Conservation (phyloP, 192 early-diverging fungal genomes). For the Backusella morwellensis region DNA sequence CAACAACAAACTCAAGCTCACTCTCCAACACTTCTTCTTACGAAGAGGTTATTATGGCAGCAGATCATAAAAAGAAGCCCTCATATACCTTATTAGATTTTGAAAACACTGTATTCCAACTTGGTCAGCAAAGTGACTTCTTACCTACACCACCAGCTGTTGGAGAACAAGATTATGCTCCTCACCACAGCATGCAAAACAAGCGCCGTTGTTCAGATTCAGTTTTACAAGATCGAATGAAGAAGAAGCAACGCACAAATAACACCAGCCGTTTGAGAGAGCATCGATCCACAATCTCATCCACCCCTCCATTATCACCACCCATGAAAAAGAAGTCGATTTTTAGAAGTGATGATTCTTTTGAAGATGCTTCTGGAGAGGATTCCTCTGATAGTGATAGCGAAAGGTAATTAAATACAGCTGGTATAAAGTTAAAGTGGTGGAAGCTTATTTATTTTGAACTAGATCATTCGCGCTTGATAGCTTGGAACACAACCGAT, state of each 20-base stretch:
- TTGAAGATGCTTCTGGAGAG: slow-evolving; percentile 23
- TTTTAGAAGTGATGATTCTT: slow-evolving; percentile 3
- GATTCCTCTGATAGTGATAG: slow-evolving; percentile 21
- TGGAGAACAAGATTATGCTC: not conserved
- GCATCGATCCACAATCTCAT: not conserved
- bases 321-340: not conserved
- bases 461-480: slow-evolving; percentile 6
- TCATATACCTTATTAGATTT: not conserved
- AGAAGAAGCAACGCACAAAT: slow-evolving; percentile 4
- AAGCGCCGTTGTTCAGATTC: slow-evolving; percentile 12
- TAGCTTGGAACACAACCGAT: slow-evolving; percentile 3
- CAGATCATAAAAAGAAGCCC: slow-evolving; percentile 14
- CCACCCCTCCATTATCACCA: not conserved
- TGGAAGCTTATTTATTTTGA: slow-evolving; percentile 2
- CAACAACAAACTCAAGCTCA: not conserved
- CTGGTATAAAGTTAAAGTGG: not conserved
- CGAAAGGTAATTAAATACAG: slow-evolving; percentile 20
- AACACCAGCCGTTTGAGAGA: not conserved
- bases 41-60: slow-evolving; percentile 12
- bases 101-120: not conserved
- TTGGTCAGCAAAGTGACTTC: not conserved
- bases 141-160: not conserved
- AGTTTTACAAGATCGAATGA: slow-evolving; percentile 13
- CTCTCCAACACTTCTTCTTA: not conserved
- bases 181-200: not conserved